Conservation (phyloP, 176 grass and related monocot genomes). For the Alloteropsis semialata region DNA sequence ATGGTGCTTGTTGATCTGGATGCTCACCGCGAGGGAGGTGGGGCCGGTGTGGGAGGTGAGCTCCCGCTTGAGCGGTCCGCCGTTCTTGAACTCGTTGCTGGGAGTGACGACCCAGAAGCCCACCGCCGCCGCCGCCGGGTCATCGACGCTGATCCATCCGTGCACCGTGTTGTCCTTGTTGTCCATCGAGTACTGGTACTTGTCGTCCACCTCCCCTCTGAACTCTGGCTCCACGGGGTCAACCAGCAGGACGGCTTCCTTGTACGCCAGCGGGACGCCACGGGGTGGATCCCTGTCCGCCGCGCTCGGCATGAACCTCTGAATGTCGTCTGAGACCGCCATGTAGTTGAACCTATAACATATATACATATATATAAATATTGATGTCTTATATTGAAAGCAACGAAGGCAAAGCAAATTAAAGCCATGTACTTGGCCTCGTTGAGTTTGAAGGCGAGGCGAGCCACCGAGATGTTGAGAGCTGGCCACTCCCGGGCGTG, state of each 20-base stretch:
- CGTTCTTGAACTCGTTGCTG: constrained; percentile 60
- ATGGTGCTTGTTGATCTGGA: too few relatives aligned
- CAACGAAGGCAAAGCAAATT: background rate
- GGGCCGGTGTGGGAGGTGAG: constrained; percentile 73
- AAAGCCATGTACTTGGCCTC: constrained; percentile 12
- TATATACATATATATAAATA: background rate
- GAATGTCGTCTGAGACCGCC: constrained; percentile 53
- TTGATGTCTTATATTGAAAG: too few relatives aligned
- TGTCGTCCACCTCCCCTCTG: constrained; percentile 81
- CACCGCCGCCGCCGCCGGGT: background rate
- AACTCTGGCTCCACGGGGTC: constrained; percentile 39
- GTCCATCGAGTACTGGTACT: constrained; percentile 59
- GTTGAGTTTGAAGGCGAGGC: background rate
- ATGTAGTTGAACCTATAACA: constrained; percentile 62
- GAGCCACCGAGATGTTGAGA: constrained; percentile 1
- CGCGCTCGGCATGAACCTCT: constrained; percentile 51
- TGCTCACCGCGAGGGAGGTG: constrained; percentile 44
- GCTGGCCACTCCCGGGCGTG: constrained; percentile 32
- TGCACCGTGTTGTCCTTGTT: constrained; percentile 49
- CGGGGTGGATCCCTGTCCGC: constrained; percentile 22
- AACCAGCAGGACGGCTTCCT: constrained; percentile 54
- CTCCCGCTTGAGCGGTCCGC: constrained; percentile 59
- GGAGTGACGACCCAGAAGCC: constrained; percentile 76
- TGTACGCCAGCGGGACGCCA: constrained; percentile 41
- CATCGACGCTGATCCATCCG: constrained; percentile 44